Evolutionary conservation across 176 grass and related monocot genomes (phyloP), one percentile per base, ranked within the genome.

Genomic region (Saccharum officinarum): DNA sequence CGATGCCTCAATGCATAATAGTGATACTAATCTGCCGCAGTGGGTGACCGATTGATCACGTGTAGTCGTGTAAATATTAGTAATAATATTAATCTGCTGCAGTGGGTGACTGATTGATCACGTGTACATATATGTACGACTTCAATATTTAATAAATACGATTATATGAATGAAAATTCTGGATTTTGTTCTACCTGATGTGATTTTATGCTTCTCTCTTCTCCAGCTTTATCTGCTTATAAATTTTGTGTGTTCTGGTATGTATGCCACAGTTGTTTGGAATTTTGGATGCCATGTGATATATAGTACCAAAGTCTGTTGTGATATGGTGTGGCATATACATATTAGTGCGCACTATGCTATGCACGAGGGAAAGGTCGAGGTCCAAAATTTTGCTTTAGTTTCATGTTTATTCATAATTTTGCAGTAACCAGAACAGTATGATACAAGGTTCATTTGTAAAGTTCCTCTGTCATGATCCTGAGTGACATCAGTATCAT

Each of bases 11-110:
- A 16, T 39, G 47, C 17, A n/a, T 59, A 80, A 42, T 20, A 46
- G 61, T 41, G 76, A 34, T 86, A 76, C 37, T 23, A 30, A 67
- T 87, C n/a, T 66, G 63, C 63, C 6, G 63, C 63, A 33, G 63
- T 66, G 13, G 28, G 61, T 64, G 11, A 66, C 28, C 33, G 28
- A 13, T 61, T 22, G 34, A 60, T 64, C 50, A 64, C 13, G n/a
- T 67, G 71, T 25, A 47, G 59, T 25, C 3, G n/a, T 25, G 10
- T 26, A 26, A 12, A 31, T 31, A 65, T 15, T 64, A 30, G 25
- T 23, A 59, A 23, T 23, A 59, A 23, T 59, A 59, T 23, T 59
- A 63, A 64, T 64, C 23, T 65, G 62, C 62, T 15, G 26, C 62
- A 31, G 62, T 31, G 4, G 62, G 62, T 31, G 12, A 65, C 62